phyloP scores from a whole-genome alignment of 2,329 filamentous ascomycete genomes.

The Sclerotinia subarctica region DNA sequence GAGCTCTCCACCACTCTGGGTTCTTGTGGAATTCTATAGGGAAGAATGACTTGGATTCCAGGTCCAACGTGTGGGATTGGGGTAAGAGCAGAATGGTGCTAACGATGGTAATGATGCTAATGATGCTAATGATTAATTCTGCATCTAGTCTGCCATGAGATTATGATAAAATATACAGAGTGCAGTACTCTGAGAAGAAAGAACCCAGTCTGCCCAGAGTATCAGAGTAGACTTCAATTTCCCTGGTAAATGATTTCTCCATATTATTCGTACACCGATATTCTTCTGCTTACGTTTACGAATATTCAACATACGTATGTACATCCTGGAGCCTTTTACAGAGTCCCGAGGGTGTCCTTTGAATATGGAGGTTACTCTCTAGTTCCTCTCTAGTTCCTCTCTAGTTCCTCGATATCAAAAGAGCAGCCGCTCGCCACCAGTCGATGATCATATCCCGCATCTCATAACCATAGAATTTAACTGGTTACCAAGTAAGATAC shows the following conservation, averaged over 20 bases:
- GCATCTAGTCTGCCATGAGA: neutral
- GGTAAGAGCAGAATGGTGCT: slow-evolving; percentile 2
- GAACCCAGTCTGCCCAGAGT: neutral
- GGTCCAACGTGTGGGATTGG: neutral
- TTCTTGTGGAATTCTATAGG: neutral
- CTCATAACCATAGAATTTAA: neutral
- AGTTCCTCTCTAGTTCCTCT: too few species aligned
- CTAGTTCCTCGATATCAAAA: neutral
- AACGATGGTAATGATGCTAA: neutral
- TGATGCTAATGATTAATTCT: neutral
- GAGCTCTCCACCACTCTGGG: neutral
- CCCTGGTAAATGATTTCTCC: slow-evolving; percentile 1
- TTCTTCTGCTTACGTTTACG: slow-evolving; percentile 3
- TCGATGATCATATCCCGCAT: neutral
- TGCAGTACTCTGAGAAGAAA: too few species aligned
- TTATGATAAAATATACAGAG: neutral
- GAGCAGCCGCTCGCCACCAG: neutral
- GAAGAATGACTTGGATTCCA: neutral
- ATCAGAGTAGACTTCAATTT: neutral
- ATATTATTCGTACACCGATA: slow-evolving; percentile 13
- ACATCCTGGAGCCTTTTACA: neutral
- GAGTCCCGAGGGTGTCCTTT: neutral
- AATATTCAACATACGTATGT: neutral
- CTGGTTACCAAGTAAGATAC: neutral
- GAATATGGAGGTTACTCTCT: neutral